Percentiles rank a stretch among this genome's conserved stretches.
Conservation (phyloP, 192 early-diverging fungal genomes). For the Backusella tuberculispora region DNA sequence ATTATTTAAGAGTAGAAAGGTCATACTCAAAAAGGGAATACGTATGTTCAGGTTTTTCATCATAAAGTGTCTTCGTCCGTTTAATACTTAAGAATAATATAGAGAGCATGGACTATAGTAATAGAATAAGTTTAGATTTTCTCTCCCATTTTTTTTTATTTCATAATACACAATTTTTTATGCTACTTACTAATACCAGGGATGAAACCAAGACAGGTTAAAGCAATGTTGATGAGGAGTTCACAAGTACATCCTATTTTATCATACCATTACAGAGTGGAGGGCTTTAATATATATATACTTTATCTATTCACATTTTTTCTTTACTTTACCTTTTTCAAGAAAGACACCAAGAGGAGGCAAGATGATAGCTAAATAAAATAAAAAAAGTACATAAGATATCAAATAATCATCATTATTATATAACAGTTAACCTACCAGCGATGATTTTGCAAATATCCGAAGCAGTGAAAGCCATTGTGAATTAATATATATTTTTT, state of each 20-base stretch:
- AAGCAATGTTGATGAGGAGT: conserved; percentile 64
- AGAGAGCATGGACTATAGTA: conserved; percentile 34
- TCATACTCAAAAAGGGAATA: background rate
- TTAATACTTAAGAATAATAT: conserved; percentile 42
- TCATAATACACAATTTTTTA: background rate
- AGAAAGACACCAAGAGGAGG: conserved; percentile 43
- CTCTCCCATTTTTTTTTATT: background rate
- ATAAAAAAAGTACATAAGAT: background rate
- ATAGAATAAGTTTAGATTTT: background rate
- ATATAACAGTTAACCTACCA: conserved; percentile 21
- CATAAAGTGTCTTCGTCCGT: background rate
- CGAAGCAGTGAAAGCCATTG: conserved; percentile 40
- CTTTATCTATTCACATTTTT: no score
- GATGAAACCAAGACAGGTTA: conserved; percentile 68
- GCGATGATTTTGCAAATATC: conserved; percentile 41
- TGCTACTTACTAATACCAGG: conserved; percentile 57
- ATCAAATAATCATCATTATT: background rate
- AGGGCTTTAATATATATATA: background rate
- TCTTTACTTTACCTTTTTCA: conserved; percentile 26
- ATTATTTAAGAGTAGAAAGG: background rate
- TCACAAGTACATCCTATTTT: conserved; percentile 51
- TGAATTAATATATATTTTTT: background rate
- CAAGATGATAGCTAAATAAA: conserved; percentile 32
- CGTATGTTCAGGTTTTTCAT: background rate
- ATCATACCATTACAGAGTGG: background rate